Evolutionary conservation across 176 grass and related monocot species (phyloP).

Genomic region (Aegilops speltoides): DNA sequence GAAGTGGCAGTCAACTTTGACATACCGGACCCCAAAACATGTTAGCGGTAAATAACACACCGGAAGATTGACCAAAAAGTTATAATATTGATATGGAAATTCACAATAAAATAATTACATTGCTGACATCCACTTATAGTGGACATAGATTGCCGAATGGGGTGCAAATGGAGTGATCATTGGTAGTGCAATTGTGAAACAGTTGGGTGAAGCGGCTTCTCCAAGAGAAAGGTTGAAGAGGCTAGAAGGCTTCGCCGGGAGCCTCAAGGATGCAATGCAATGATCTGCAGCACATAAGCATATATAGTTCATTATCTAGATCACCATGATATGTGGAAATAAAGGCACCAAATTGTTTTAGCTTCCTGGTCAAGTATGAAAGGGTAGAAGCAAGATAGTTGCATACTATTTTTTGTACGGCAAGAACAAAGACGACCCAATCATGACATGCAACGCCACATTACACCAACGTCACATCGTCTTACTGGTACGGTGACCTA

Average conservation of each 20-base stretch:
- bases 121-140: too few relatives aligned
- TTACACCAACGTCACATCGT: too few relatives aligned
- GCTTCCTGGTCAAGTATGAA: too few relatives aligned
- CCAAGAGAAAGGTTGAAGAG: not conserved
- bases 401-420: too few relatives aligned
- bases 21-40: constrained; percentile 71
- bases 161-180: constrained; percentile 81
- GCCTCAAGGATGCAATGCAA: not conserved
- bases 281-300: not conserved
- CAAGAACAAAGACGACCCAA: too few relatives aligned
- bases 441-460: too few relatives aligned
- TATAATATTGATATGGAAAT: too few relatives aligned
- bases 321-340: not conserved
- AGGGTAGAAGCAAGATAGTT: too few relatives aligned
- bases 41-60: constrained; percentile 35
- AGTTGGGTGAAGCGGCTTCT: constrained; percentile 16
- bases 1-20: constrained; percentile 80
- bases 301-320: not conserved
- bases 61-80: too few relatives aligned
- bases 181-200: constrained; percentile 77
- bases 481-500: too few relatives aligned
- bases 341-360: not conserved
- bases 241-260: not conserved
- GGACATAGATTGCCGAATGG: constrained; percentile 27
- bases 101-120: too few relatives aligned